Evolutionary conservation across 306 rosid genomes (phyloP), one percentile per base, ranked within the genome.

Genomic region (apple (Malus domestica)): DNA sequence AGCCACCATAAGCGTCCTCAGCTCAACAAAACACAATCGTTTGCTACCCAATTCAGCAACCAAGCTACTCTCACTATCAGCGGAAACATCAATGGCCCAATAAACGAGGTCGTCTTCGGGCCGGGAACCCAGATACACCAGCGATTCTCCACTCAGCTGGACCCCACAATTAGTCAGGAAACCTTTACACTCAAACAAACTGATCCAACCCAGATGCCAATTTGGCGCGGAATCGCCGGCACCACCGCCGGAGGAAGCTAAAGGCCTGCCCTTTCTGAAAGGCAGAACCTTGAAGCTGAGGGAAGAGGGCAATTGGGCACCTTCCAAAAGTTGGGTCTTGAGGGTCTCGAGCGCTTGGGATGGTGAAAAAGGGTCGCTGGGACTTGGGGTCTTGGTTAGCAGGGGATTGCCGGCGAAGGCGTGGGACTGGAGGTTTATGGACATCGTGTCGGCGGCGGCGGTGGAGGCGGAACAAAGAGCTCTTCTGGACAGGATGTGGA

Each of bases 1-100:
- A 10, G 97, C 98, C 58, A 92, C 98, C 97, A 95, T 89, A 20
- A 95, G 84, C 60, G 96, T 89, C 64, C 97, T 79, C 8, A 95
- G 87, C 79, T 95, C 97, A 73, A 95, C 91, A 64, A 95, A 95
- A 45, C 90, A 32, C 25, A 80, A 79, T 44, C 76, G 76, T 60
- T 57, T 67, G 42, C 62, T 72, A 62, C 84, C 86, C 79, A 88
- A 76, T 71, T 84, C 89, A 73, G 80, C 72, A 62, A 67, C 89
- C 77, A 86, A 60, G 22, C 66, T 46, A 72, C 60, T 76, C 78
- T 81, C 84, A 18, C 60, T 79, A 77, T 81, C 85, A 15, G n/a
- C 84, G 49, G 97, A 88, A 78, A 89, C 91, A 79, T 92, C 97
- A 67, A 90, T 72, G 5, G 91, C 93, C 98, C 95, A 95, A 62